A percentile compares a stretch with the other conserved stretches of the same genome.
Evolutionary conservation across 331 rosid species (phyloP).

Genomic region (Malus hybrid): DNA sequence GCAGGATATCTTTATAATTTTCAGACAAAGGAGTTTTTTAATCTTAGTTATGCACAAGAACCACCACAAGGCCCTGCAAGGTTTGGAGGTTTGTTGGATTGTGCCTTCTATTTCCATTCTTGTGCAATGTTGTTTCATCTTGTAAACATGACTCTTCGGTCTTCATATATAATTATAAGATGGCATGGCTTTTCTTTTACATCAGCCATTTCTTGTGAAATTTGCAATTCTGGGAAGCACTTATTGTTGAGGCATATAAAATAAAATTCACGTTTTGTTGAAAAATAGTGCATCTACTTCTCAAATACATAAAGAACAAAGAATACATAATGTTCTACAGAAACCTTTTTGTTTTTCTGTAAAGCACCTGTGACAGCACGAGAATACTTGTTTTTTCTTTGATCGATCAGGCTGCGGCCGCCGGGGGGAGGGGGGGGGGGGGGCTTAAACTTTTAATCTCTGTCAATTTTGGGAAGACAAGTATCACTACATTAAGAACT

Average conservation of each 20-base stretch:
- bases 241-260: neutral
- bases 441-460: neutral
- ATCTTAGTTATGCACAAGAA: constrained; percentile 78
- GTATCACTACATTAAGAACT: neutral
- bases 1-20: constrained; percentile 88
- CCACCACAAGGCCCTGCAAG: constrained; percentile 76
- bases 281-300: neutral
- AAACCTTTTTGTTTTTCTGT: neutral
- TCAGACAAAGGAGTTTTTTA: constrained; percentile 88
- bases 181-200: neutral
- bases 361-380: neutral
- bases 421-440: neutral
- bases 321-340: neutral
- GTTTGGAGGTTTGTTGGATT: constrained; percentile 82
- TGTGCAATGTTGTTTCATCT: neutral
- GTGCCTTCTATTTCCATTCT: constrained; percentile 20
- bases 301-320: neutral
- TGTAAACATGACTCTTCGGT: neutral
- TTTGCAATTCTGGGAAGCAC: neutral
- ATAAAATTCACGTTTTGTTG: neutral
- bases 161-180: neutral
- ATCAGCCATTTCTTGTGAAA: neutral
- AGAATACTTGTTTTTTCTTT: neutral
- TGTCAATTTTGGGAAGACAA: neutral
- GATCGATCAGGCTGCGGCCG: neutral